Evolutionary conservation across 345 rosid genomes (phyloP), one percentile per base, ranked within the genome.

Genomic region (Hibiscus syriacus): DNA sequence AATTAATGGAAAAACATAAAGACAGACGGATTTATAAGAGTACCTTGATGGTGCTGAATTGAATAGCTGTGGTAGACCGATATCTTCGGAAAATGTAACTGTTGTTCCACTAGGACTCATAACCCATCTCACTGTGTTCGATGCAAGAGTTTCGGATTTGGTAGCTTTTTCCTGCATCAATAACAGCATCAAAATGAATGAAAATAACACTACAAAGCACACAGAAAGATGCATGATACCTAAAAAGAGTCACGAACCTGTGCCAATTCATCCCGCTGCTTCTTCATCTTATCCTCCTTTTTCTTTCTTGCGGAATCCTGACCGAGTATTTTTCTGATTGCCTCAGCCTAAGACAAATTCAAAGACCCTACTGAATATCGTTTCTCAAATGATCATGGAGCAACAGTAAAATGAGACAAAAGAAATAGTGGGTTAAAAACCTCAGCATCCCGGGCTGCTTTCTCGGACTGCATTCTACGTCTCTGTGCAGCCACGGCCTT

Each of bases 391-490:
- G 38, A 22, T 38, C 3, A 26, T 52, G 12, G 26, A 23, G 52
- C 58, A 71, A 26, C 14, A 20, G 59, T 19, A 43, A 13, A 54
- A 39, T 25, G 20, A 52, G 27, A n/a, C 38, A 16, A 32, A 66
- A 23, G 58, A 39, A 50, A 71, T 14, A 54, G 49, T 7, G 38
- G 41, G 65, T 27, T 59, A 64, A 52, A 89, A 58, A 89, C 96
- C 92, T 87, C 83, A 23, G 90, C 87, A 67, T 85, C 91, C 74
- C 74, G 76, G 27, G 90, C 93, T n/a, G 93, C 89, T 78, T 90
- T 90, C 79, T 87, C 89, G 1, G 85, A 85, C 59, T 83, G 93
- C 72, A 87, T 74, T 73, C 86, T 80, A 17, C 93, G 85, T 67
- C 89, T 87, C 80, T 84, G 91, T 19, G 87, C 88, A 70, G 89